A percentile compares a stretch with the other conserved stretches of the same genome.
Conservation (phyloP, 768 basidiomycete species). For the Imleria badia region DNA sequence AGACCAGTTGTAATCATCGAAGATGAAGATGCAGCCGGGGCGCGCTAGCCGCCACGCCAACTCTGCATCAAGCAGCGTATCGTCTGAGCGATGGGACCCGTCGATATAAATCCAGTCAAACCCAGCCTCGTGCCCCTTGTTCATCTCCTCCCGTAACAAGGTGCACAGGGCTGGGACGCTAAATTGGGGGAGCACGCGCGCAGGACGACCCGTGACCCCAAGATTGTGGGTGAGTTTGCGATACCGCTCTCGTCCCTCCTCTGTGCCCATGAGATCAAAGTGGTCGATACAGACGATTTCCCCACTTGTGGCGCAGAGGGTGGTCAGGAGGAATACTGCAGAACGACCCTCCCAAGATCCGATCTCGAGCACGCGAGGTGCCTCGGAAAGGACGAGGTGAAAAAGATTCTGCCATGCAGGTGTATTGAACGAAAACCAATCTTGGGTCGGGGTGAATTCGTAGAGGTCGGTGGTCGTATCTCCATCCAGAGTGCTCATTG, state of each 20-base stretch:
- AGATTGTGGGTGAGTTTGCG: slow-evolving; percentile 49
- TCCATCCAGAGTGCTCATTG: slow-evolving; percentile 9
- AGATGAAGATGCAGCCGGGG: slow-evolving; percentile 50
- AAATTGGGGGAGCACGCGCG: slow-evolving; percentile 50
- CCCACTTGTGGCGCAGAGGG: slow-evolving; percentile 44
- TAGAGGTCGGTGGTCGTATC: slow-evolving; percentile 21
- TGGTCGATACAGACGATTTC: slow-evolving; percentile 58
- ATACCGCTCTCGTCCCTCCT: slow-evolving; percentile 46
- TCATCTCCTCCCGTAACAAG: slow-evolving; percentile 47
- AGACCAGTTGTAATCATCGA: slow-evolving; percentile 60
- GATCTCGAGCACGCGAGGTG: slow-evolving; percentile 53
- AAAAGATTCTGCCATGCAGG: slow-evolving; percentile 45
- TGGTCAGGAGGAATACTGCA: slow-evolving; percentile 51
- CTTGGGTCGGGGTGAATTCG: slow-evolving; percentile 52
- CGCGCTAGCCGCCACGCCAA: slow-evolving; percentile 55
- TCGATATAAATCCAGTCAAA: slow-evolving; percentile 63
- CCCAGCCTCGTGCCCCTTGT: slow-evolving; percentile 32
- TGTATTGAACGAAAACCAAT: slow-evolving; percentile 54
- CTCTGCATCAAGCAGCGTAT: slow-evolving; percentile 61
- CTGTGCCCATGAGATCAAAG: slow-evolving; percentile 52
- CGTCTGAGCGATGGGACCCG: slow-evolving; percentile 59
- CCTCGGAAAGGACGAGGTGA: slow-evolving; percentile 34
- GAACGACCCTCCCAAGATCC: slow-evolving; percentile 68
- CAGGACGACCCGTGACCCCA: slow-evolving; percentile 40
- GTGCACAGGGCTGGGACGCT: slow-evolving; percentile 51